A percentile compares a stretch with the other conserved stretches of the same genome.
These are phyloP conservation scores for Fusarium sp. DNA, from an alignment of 2,329 filamentous ascomycete genomes.

Conservation along the genomic window DNA sequence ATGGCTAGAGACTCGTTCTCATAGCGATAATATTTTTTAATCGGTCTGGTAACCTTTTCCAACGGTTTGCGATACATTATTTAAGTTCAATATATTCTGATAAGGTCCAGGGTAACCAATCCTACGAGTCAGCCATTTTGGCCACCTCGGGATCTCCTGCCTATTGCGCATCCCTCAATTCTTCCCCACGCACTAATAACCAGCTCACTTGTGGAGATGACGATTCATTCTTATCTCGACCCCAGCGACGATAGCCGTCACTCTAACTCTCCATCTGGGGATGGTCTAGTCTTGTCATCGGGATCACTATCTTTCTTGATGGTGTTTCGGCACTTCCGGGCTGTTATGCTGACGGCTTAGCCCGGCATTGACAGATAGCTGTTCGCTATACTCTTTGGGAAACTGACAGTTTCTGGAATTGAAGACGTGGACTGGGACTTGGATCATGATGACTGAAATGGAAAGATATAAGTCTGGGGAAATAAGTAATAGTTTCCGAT, in stretches of 20 bases:
- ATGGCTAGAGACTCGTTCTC: accelerated
- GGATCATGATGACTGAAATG: not conserved
- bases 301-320: constrained; percentile 26
- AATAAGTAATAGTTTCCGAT: constrained; percentile 28
- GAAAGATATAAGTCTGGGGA: not conserved
- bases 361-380: constrained; percentile 17
- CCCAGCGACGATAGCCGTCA: constrained; percentile 25
- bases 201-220: not conserved
- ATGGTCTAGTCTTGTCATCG: not conserved
- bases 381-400: not conserved
- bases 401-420: not conserved
- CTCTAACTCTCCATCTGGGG: not conserved
- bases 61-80: not conserved
- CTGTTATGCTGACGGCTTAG: not conserved
- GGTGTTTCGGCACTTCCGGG: not conserved
- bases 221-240: constrained; percentile 5
- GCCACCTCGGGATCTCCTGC: constrained; percentile 24
- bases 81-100: too few relatives aligned
- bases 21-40: accelerated
- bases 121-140: not conserved
- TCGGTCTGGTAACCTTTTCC: not conserved
- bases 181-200: not conserved
- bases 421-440: not conserved
- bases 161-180: not conserved
- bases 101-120: not conserved